A percentile compares a stretch with the other conserved stretches of the same genome.
These are phyloP conservation scores for Homolaphlyctis polyrhiza DNA, from an alignment of 371 early-diverging fungal genomes.

Conservation along the genomic window DNA sequence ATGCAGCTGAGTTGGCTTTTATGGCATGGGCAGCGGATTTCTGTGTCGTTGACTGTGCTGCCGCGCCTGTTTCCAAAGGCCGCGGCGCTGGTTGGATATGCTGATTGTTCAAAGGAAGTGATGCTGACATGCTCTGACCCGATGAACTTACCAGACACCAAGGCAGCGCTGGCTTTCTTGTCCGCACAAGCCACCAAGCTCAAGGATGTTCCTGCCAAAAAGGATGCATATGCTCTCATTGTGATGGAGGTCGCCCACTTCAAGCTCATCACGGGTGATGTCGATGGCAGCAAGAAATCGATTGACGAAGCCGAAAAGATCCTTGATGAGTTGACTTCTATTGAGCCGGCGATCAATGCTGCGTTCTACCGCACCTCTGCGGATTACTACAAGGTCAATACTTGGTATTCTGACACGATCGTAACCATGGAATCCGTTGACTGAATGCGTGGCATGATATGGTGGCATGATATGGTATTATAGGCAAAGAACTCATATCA, in stretches of 20 bases:
- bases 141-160: slow-evolving; percentile 23
- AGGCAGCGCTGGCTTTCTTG: slow-evolving; percentile 35
- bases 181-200: slow-evolving; percentile 23
- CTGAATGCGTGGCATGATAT: background rate
- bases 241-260: slow-evolving; percentile 82
- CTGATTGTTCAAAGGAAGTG: too few relatives aligned
- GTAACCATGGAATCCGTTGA: background rate
- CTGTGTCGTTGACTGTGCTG: too few relatives aligned
- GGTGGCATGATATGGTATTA: background rate
- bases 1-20: too few relatives aligned
- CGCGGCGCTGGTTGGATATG: too few relatives aligned
- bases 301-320: slow-evolving; percentile 82
- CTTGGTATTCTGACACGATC: too few relatives aligned
- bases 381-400: slow-evolving; percentile 93
- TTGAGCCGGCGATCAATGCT: slow-evolving; percentile 87
- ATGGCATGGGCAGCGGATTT: too few relatives aligned
- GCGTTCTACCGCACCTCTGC: slow-evolving; percentile 91
- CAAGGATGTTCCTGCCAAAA: slow-evolving; percentile 19
- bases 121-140: too few relatives aligned
- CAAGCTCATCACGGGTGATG: slow-evolving; percentile 65
- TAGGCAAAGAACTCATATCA: slow-evolving; percentile 85
- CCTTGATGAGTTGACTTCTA: slow-evolving; percentile 73
- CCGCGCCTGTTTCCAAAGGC: too few relatives aligned
- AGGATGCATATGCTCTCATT: slow-evolving; percentile 83
- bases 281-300: slow-evolving; percentile 72